Evolutionary conservation across 371 early-diverging fungal genomes (phyloP).

Genomic region (Rozella allomycis): DNA sequence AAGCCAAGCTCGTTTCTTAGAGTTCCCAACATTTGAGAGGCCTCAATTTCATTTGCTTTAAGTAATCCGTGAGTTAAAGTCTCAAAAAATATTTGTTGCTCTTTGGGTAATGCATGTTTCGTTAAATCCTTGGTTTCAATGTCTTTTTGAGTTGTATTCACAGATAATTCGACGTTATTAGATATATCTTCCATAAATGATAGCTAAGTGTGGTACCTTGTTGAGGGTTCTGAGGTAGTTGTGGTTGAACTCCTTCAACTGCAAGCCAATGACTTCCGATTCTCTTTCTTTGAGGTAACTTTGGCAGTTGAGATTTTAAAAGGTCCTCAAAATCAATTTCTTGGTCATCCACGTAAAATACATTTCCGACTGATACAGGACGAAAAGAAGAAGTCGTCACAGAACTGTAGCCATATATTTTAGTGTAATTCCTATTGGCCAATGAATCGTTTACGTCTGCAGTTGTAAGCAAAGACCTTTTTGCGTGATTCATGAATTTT

Average conservation of each 20-base stretch:
- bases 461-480: constrained; percentile 60
- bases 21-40: constrained; percentile 62
- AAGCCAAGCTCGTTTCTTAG: constrained; percentile 76
- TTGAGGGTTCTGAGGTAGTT: constrained; percentile 92
- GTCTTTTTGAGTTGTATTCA: too few relatives aligned
- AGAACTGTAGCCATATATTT: too few relatives aligned
- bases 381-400: too few relatives aligned
- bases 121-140: constrained; percentile 14
- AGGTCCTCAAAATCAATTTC: constrained; percentile 87
- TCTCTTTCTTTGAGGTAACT: constrained; percentile 42
- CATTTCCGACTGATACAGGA: constrained; percentile 17
- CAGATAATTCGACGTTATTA: too few relatives aligned
- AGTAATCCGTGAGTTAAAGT: constrained; percentile 71
- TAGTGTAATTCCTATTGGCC: too few relatives aligned
- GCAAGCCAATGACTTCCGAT: constrained; percentile 87
- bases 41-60: constrained; percentile 41
- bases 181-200: background rate
- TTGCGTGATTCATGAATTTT: constrained; percentile 94
- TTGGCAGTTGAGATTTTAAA: constrained; percentile 74
- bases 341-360: constrained; percentile 91
- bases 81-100: constrained; percentile 91
- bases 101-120: constrained; percentile 77
- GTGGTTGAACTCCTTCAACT: constrained; percentile 97
- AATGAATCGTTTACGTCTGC: constrained; percentile 92
- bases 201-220: constrained; percentile 20